Base-by-base conservation (phyloP, 257 asterid species). In the Hygrophila difformis region DNA sequence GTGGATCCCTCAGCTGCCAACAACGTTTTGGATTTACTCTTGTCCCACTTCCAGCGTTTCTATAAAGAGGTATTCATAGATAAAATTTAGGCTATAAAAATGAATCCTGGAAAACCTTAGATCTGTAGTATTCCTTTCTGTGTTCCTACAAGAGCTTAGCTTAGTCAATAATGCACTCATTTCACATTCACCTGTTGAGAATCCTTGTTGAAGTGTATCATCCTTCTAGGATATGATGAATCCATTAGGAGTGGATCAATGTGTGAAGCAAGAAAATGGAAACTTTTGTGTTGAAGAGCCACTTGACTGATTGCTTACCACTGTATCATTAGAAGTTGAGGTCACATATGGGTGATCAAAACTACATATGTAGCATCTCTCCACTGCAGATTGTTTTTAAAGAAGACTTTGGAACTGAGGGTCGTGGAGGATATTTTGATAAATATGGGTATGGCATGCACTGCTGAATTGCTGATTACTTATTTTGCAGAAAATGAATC, bases 321-420 rank as follows among this genome's bases (percentile, higher is more conserved):
- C 42, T 48, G 13, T 21, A 21, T 54, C 23, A 33, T 42, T 42
- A 46, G 21, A 38, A 44, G 5, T 23, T 23, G 31, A 64, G 33
- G 24, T 9, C 8, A 35, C 20, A 13, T 35, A 8, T 19, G 20
- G 21, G 22, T 53, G 52, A 39, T 16, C 8, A 40, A 61, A 70
- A 50, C 38, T 35, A 29, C 23, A 12, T 17, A 37, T 24, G 59
- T 57, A 39, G 35, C 38, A 49, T 33, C 38, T 44, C 29, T 26
- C 37, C 16, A 49, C 60, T 51, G 40, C 79, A 91, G 99, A 91
- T 91, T 57, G 99, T 91, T 60, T 91, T 91, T 60, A 78, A 93
- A 71, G 99, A 91, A 70, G 96, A 91, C 77, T 91, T 91, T 57
- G 99, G 99, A 64, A 86, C 94, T 37, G n/a, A n/a, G n/a, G n/a